A percentile compares a stretch with the other conserved stretches of the same genome.
These are phyloP conservation scores for Mycena belliarum DNA, from an alignment of 768 basidiomycete genomes.

Conservation along the genomic window DNA sequence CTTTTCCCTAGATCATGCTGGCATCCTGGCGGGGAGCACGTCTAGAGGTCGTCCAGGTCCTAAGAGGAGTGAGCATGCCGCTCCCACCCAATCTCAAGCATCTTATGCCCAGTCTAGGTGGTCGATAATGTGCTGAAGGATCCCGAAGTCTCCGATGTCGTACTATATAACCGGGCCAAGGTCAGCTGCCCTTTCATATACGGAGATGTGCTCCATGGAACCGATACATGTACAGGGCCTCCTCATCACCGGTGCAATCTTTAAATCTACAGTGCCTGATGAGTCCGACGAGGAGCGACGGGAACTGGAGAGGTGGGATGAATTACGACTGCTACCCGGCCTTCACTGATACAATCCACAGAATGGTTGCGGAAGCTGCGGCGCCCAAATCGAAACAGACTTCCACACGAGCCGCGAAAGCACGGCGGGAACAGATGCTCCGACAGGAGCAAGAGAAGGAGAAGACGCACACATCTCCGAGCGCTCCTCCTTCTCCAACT, in stretches of 20 bases:
- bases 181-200: slow-evolving; percentile 65
- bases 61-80: slow-evolving; percentile 56
- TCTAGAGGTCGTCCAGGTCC: slow-evolving; percentile 89
- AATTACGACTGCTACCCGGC: slow-evolving; percentile 4
- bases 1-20: slow-evolving; percentile 69
- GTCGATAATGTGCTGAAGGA: slow-evolving; percentile 87
- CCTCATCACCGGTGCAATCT: slow-evolving; percentile 86
- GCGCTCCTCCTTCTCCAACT: slow-evolving; percentile 6
- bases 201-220: not conserved
- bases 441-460: slow-evolving; percentile 33
- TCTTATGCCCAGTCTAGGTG: slow-evolving; percentile 43
- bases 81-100: slow-evolving; percentile 1
- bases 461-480: slow-evolving; percentile 28
- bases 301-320: slow-evolving; percentile 83
- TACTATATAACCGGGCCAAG: slow-evolving; percentile 83
- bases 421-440: slow-evolving; percentile 42
- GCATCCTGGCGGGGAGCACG: slow-evolving; percentile 98
- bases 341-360: too few relatives aligned
- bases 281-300: slow-evolving; percentile 92
- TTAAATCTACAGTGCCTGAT: slow-evolving; percentile 83
- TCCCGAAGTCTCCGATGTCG: slow-evolving; percentile 65
- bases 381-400: slow-evolving; percentile 65
- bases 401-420: slow-evolving; percentile 35
- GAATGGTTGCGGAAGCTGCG: slow-evolving; percentile 88
- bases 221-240: slow-evolving; percentile 56